Conservation (phyloP, 371 early-diverging fungal species). For the Blyttiomyces sp. region DNA sequence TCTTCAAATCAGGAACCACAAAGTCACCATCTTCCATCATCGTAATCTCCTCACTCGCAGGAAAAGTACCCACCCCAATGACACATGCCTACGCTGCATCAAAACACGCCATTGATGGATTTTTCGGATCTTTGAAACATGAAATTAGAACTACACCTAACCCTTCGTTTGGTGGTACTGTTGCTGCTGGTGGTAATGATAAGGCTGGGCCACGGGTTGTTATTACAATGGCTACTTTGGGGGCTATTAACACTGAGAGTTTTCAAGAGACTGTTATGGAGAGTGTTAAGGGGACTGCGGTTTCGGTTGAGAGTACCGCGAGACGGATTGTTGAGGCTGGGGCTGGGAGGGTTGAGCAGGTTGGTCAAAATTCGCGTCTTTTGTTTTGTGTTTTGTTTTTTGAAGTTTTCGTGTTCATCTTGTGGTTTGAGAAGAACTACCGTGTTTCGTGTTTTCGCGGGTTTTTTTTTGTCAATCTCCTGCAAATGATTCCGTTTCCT, state of each 20-base stretch:
- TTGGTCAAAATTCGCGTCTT: too few species aligned
- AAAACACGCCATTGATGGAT: conserved; percentile 21
- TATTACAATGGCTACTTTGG: conserved; percentile 3
- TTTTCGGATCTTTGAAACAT: conserved; percentile 7
- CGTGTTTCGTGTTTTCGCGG: too few species aligned
- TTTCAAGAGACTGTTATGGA: conserved; percentile 1
- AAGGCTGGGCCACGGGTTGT: too few species aligned
- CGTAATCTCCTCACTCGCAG: conserved; percentile 15
- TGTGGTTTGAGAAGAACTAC: too few species aligned
- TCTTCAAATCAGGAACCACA: background rate
- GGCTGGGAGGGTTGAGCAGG: background rate
- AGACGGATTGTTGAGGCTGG: conserved; percentile 9
- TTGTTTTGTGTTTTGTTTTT: too few species aligned
- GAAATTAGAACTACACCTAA: background rate
- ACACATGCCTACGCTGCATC: conserved; percentile 22
- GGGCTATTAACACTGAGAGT: conserved; percentile 17
- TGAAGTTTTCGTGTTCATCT: too few species aligned
- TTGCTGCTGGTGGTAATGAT: too few species aligned
- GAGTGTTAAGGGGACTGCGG: conserved; percentile 2
- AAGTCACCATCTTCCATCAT: background rate
- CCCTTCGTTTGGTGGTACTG: too few species aligned
- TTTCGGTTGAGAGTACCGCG: conserved; percentile 6
- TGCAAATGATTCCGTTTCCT: too few species aligned
- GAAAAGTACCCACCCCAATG: conserved; percentile 9
- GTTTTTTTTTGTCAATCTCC: too few species aligned